phyloP scores from a whole-genome alignment of 805 yeast genomes.

The Candida montana region DNA sequence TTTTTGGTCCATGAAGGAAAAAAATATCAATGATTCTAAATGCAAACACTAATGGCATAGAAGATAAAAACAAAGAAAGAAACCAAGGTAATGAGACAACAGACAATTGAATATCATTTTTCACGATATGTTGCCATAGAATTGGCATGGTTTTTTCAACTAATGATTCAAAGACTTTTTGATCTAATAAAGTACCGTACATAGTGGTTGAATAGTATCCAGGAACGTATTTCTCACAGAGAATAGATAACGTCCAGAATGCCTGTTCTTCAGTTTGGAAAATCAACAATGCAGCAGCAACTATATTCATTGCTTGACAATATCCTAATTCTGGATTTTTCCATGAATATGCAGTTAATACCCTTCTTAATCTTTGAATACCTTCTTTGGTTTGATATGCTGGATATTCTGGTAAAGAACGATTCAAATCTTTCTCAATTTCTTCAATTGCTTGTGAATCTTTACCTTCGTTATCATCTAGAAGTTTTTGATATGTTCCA shows the following conservation, averaged over 20 bases:
- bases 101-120: conserved; percentile 82
- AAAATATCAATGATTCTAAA: conserved; percentile 87
- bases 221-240: conserved; percentile 84
- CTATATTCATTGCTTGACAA: conserved; percentile 98
- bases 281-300: conserved; percentile 70
- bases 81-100: conserved; percentile 97
- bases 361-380: conserved; percentile 76
- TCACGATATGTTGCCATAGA: conserved; percentile 74
- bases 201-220: conserved; percentile 96
- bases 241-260: conserved; percentile 78
- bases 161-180: conserved; percentile 84
- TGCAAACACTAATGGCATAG: conserved; percentile 94
- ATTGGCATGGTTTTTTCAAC: conserved; percentile 88
- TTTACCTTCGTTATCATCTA: conserved; percentile 57
- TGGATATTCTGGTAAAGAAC: conserved; percentile 93
- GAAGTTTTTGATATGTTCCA: conserved; percentile 51
- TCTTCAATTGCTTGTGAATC: conserved; percentile 87
- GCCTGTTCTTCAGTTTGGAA: conserved; percentile 97
- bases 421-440: conserved; percentile 89
- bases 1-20: conserved; percentile 82
- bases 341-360: conserved; percentile 93
- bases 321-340: conserved; percentile 95
- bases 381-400: conserved; percentile 90
- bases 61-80: conserved; percentile 77
- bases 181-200: conserved; percentile 95